phyloP scores from a whole-genome alignment of 371 early-diverging fungal species.

The Mortierella sp. region DNA sequence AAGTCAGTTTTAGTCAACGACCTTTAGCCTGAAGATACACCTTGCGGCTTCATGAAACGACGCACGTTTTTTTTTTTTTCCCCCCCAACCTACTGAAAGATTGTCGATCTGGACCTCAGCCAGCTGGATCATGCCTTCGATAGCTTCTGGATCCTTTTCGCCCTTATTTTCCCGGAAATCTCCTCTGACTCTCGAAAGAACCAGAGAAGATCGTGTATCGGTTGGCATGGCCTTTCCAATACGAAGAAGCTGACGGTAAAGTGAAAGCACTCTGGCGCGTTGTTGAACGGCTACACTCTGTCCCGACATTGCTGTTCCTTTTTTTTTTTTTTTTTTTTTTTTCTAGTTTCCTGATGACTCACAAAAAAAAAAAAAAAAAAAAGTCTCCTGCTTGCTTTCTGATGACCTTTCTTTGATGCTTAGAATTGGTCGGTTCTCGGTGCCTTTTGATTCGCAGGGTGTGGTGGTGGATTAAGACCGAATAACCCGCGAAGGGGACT shows the following conservation, averaged over 20 bases:
- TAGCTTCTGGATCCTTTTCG: conserved; percentile 36
- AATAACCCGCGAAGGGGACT: too few relatives aligned
- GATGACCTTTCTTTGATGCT: too few relatives aligned
- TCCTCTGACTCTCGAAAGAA: conserved; percentile 39
- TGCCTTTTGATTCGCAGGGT: neutral
- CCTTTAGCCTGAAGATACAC: neutral
- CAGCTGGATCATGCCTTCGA: conserved; percentile 46
- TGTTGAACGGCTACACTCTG: conserved; percentile 10
- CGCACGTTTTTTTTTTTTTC: neutral
- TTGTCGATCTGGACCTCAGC: conserved; percentile 51
- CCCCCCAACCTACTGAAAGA: conserved; percentile 21
- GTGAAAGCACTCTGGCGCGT: conserved; percentile 17
- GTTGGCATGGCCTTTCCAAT: conserved; percentile 54
- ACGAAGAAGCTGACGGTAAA: conserved; percentile 35
- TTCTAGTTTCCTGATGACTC: too few relatives aligned
- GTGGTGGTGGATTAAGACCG: too few relatives aligned
- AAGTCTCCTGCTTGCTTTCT: neutral
- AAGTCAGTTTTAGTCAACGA: neutral
- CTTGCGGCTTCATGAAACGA: neutral
- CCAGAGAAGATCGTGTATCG: conserved; percentile 40
- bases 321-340: too few relatives aligned
- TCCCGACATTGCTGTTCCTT: conserved; percentile 23
- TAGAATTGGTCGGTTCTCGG: neutral
- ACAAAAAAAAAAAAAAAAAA: neutral
- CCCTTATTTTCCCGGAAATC: conserved; percentile 37